A percentile compares a stretch with the other conserved stretches of the same genome.
phyloP scores from a whole-genome alignment of 768 basidiomycete genomes.

The Agaricus bisporus region DNA sequence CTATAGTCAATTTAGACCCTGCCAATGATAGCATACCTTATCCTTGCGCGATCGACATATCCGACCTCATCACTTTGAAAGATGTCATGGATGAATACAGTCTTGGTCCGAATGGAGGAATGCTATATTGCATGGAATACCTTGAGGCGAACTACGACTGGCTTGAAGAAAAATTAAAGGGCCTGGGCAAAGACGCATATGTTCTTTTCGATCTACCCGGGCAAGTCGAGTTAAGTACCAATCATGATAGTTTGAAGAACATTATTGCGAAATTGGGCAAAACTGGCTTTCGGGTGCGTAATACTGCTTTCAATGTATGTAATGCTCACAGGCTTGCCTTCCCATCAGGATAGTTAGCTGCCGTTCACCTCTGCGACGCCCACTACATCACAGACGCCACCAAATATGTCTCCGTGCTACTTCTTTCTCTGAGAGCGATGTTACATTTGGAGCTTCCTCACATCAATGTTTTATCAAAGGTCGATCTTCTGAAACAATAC shows the following conservation, averaged over 20 bases:
- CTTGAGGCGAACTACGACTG: conserved; percentile 93
- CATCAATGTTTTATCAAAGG: conserved; percentile 93
- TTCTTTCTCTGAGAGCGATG: conserved; percentile 93
- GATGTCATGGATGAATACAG: conserved; percentile 82
- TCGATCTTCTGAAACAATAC: conserved; percentile 85
- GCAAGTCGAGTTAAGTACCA: conserved; percentile 96
- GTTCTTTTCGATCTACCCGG: conserved; percentile 95
- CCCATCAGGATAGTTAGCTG: conserved; percentile 61
- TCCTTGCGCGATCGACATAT: conserved; percentile 83
- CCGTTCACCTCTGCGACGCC: conserved; percentile 93
- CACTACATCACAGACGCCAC: conserved; percentile 95
- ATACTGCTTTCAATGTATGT: conserved; percentile 1
- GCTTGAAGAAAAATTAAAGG: conserved; percentile 63
- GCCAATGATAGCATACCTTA: conserved; percentile 89
- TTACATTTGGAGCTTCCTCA: conserved; percentile 98
- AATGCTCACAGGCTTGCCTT: conserved; percentile 4
- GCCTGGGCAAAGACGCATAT: conserved; percentile 70
- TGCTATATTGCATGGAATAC: conserved; percentile 96
- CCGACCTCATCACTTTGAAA: conserved; percentile 77
- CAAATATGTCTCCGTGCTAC: conserved; percentile 89
- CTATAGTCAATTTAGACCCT: conserved; percentile 93
- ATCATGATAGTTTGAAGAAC: conserved; percentile 82
- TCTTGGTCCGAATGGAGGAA: conserved; percentile 92
- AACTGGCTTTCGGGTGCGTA: conserved; percentile 76
- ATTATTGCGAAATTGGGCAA: conserved; percentile 71